These are phyloP conservation scores for Nicotiana tabacum DNA, from an alignment of 257 asterid species.

Conservation along the genomic window DNA sequence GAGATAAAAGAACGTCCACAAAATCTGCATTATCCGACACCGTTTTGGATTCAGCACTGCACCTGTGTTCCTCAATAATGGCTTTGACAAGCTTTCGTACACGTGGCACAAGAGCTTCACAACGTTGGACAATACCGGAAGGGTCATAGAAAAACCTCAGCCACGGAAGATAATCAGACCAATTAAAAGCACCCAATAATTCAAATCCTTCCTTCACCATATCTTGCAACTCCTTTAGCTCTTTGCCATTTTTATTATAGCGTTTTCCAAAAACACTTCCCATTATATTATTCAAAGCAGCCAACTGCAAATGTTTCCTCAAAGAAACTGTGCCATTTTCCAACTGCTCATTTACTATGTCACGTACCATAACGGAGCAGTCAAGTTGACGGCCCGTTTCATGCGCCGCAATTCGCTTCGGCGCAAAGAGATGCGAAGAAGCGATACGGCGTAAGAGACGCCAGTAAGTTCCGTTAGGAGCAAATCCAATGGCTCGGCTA, in stretches of 20 bases:
- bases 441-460: conserved; percentile 44
- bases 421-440: conserved; percentile 44
- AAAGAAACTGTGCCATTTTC: conserved; percentile 27
- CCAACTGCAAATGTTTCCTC: conserved; percentile 41
- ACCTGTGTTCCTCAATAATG: conserved; percentile 34
- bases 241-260: conserved; percentile 17
- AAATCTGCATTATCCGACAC: conserved; percentile 34
- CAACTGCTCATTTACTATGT: conserved; percentile 31
- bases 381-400: conserved; percentile 39
- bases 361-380: conserved; percentile 33
- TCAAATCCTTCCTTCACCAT: conserved; percentile 55
- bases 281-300: conserved; percentile 43
- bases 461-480: conserved; percentile 54
- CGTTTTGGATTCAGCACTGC: not conserved
- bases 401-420: conserved; percentile 39
- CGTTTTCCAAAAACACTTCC: conserved; percentile 44
- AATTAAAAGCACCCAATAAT: conserved; percentile 49
- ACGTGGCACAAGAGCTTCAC: conserved; percentile 32
- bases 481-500: conserved; percentile 62
- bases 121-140: conserved; percentile 31
- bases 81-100: conserved; percentile 30
- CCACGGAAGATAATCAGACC: conserved; percentile 59
- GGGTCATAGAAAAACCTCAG: conserved; percentile 41
- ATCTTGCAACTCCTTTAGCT: conserved; percentile 32
- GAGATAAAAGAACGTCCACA: conserved; percentile 56